Evolutionary conservation across 805 yeast species (phyloP).

Genomic region (Danielia reshetovae): DNA sequence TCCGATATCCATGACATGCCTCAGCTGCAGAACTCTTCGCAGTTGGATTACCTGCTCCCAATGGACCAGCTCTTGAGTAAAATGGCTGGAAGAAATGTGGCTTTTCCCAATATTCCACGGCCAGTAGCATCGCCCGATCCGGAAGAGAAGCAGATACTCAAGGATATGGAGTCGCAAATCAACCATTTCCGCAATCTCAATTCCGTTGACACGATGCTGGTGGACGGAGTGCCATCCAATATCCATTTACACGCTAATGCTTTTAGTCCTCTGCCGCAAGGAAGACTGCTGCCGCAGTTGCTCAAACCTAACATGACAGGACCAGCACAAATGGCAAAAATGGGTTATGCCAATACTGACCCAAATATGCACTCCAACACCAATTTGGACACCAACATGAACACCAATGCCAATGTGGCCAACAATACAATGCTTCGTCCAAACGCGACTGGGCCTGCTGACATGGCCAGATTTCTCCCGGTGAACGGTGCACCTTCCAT

Average conservation of each 20-base stretch:
- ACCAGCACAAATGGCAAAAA: constrained; percentile 39
- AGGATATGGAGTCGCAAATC: constrained; percentile 71
- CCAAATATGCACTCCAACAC: background rate
- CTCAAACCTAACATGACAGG: constrained; percentile 45
- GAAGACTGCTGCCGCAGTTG: constrained; percentile 15
- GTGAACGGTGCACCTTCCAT: constrained; percentile 25
- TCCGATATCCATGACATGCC: constrained; percentile 36
- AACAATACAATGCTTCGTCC: constrained; percentile 14
- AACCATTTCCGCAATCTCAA: constrained; percentile 67
- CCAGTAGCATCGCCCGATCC: constrained; percentile 33
- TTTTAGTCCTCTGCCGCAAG: constrained; percentile 10
- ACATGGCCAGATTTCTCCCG: constrained; percentile 31
- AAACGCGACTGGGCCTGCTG: constrained; percentile 25
- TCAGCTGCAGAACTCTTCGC: constrained; percentile 13
- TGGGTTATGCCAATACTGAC: constrained; percentile 14
- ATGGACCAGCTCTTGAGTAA: constrained; percentile 68
- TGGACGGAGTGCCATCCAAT: constrained; percentile 64
- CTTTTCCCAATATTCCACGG: constrained; percentile 7
- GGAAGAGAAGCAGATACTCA: constrained; percentile 67
- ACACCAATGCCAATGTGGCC: background rate
- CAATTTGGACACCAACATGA: background rate
- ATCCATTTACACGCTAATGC: constrained; percentile 33
- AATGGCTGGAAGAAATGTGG: constrained; percentile 24
- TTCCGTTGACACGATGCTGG: constrained; percentile 68
- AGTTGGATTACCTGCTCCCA: constrained; percentile 60